Base-by-base conservation (phyloP, 1,139 yeast genomes). In the Lodderomyces parapsilosis region DNA sequence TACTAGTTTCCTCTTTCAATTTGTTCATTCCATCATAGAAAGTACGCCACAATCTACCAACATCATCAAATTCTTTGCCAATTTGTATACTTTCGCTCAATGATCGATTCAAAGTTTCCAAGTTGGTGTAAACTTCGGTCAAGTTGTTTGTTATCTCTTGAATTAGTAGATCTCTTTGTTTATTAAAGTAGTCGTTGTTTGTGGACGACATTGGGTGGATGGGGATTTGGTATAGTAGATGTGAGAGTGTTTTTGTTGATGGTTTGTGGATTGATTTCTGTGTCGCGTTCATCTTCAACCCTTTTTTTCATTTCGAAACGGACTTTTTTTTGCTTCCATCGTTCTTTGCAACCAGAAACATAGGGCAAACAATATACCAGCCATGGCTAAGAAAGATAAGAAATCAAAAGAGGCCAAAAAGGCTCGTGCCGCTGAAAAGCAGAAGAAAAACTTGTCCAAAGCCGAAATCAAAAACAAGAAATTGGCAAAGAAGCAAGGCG, bases 381-480 rank as follows among this genome's bases (percentile, higher is more conserved):
- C 34, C 8, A 86, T 87, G 96, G 96, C 90, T 10, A 90, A 88
- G 67, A 90, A 89, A 67, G 86, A 70, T 52, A 83, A 88, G 66
- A 87, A 88, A 64, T 81, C 87, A 49, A 89, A 89, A 63, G 96
- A 88, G 40, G 89, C 96, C 54, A 89, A 90, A 65, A 90, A 90
- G 77, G 95, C 94, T 24, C 79, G 96, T 40, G 70, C 86, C 32
- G 96, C 93, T 23, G 91, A 82, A 51, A 93, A 93, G 71, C 82
- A 79, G 48, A 84, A 85, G 65, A 91, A 91, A 62, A 86, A 78
- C 44, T 76, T 71, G 42, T 66, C 80, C 42, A 93, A 93, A 60
- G 83, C 95, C 4, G 95, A 84, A 39, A 55, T 60, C 5, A 90
- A 88, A 63, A 72, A 74, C 53, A 87, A 89, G 63, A 90, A 90